These are phyloP conservation scores for Bertia moriformis DNA, from an alignment of 2,329 filamentous ascomycete genomes.

Conservation along the genomic window DNA sequence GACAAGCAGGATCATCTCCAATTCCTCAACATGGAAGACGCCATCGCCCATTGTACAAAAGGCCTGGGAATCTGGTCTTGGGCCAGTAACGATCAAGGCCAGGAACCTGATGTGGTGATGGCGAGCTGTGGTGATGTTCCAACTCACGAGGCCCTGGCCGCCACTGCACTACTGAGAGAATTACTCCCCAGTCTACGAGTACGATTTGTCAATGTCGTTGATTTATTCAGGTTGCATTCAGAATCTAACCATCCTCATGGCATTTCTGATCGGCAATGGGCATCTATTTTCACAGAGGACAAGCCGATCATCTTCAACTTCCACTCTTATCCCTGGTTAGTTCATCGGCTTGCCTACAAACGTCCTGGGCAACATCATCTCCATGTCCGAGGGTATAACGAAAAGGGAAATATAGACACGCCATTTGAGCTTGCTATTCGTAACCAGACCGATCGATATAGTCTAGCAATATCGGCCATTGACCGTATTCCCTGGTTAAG, in stretches of 20 bases:
- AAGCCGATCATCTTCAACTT: slow-evolving; percentile 71
- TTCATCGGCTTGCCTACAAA: slow-evolving; percentile 65
- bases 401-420: slow-evolving; percentile 50
- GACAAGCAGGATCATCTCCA: slow-evolving; percentile 71
- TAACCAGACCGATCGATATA: slow-evolving; percentile 43
- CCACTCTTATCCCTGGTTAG: slow-evolving; percentile 69
- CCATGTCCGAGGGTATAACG: slow-evolving; percentile 54
- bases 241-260: slow-evolving; percentile 60
- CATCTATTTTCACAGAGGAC: slow-evolving; percentile 55
- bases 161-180: slow-evolving; percentile 58
- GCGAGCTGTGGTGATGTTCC: slow-evolving; percentile 62
- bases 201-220: slow-evolving; percentile 67
- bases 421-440: slow-evolving; percentile 43
- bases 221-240: slow-evolving; percentile 67
- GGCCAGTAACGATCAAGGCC: slow-evolving; percentile 55
- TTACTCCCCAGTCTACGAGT: slow-evolving; percentile 61
- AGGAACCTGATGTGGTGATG: slow-evolving; percentile 63
- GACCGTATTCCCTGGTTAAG: slow-evolving; percentile 26
- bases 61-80: slow-evolving; percentile 66
- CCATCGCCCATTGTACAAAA: slow-evolving; percentile 64
- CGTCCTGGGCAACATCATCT: slow-evolving; percentile 53
- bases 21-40: slow-evolving; percentile 59
- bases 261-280: slow-evolving; percentile 50
- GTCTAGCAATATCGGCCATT: slow-evolving; percentile 41
- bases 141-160: slow-evolving; percentile 61